Conservation (phyloP, 2,329 filamentous ascomycete species). For the Aspergillus pseudotamarii region DNA sequence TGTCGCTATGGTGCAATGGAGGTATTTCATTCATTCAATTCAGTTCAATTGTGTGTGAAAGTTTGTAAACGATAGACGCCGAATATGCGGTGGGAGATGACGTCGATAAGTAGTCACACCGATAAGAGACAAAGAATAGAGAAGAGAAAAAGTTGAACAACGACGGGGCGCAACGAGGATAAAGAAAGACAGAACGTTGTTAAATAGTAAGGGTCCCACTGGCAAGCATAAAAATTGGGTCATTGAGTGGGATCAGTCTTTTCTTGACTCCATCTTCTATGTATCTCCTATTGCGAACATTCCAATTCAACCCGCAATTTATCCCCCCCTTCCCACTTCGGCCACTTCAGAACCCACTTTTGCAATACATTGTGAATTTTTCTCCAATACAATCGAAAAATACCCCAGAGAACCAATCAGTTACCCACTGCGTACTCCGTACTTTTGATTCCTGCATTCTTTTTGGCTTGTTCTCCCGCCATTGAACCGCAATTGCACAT, state of each 20-base stretch:
- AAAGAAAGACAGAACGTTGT: not conserved
- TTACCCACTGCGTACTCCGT: not conserved
- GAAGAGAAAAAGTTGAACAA: not conserved
- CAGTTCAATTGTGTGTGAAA: slow-evolving; percentile 1
- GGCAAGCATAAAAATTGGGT: not conserved
- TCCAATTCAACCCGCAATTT: not conserved
- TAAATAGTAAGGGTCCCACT: not conserved
- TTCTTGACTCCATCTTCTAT: not conserved
- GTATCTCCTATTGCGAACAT: not conserved
- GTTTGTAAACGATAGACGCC: not conserved
- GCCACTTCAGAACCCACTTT: not conserved
- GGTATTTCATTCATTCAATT: not conserved
- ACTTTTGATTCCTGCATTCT: not conserved
- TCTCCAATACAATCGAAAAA: not conserved
- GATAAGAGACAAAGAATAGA: slow-evolving; percentile 1
- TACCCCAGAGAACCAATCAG: not conserved
- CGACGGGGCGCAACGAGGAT: not conserved
- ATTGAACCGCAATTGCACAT: not conserved
- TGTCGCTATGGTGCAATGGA: not conserved
- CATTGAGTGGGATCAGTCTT: not conserved
- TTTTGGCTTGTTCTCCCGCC: not conserved
- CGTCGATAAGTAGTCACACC: slow-evolving; percentile 11
- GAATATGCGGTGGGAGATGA: slow-evolving; percentile 1
- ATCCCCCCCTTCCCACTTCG: not conserved
- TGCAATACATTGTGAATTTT: not conserved